Conservation (phyloP, 2,329 filamentous ascomycete species). For the Hypoxylon sp. region DNA sequence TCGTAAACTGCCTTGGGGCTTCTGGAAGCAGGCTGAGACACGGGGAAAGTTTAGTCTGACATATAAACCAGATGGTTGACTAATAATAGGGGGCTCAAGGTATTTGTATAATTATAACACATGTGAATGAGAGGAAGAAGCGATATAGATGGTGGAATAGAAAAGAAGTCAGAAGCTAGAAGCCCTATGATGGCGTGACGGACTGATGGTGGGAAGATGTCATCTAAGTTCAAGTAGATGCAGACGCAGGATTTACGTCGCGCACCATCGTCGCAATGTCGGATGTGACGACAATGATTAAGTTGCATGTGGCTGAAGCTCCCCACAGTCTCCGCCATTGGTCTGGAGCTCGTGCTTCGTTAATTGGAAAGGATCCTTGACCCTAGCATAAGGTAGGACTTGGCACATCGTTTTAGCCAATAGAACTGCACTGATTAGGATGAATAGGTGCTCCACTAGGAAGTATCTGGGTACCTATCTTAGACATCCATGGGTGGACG, state of each 20-base stretch:
- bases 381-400: slow-evolving; percentile 8
- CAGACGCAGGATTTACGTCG: slow-evolving; percentile 35
- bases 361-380: slow-evolving; percentile 22
- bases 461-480: slow-evolving; percentile 9
- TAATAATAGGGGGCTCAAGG: background rate
- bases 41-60: slow-evolving; percentile 14
- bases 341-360: slow-evolving; percentile 13
- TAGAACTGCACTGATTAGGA: slow-evolving; percentile 23
- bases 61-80: slow-evolving; percentile 20
- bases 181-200: slow-evolving; percentile 42
- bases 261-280: slow-evolving; percentile 33
- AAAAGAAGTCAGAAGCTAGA: slow-evolving; percentile 30
- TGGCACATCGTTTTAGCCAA: slow-evolving; percentile 26
- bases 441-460: slow-evolving; percentile 1
- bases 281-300: slow-evolving; percentile 42
- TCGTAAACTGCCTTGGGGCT: slow-evolving; percentile 21
- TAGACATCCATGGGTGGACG: background rate
- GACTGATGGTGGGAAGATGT: slow-evolving; percentile 23
- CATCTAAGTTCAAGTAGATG: slow-evolving; percentile 32
- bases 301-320: slow-evolving; percentile 41
- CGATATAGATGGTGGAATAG: slow-evolving; percentile 17
- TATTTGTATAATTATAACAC: slow-evolving; percentile 16
- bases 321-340: slow-evolving; percentile 26
- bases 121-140: slow-evolving; percentile 43
- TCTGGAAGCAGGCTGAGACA: slow-evolving; percentile 24